Evolutionary conservation across 257 asterid species (phyloP).

Genomic region (Haberlea rhodopensis): DNA sequence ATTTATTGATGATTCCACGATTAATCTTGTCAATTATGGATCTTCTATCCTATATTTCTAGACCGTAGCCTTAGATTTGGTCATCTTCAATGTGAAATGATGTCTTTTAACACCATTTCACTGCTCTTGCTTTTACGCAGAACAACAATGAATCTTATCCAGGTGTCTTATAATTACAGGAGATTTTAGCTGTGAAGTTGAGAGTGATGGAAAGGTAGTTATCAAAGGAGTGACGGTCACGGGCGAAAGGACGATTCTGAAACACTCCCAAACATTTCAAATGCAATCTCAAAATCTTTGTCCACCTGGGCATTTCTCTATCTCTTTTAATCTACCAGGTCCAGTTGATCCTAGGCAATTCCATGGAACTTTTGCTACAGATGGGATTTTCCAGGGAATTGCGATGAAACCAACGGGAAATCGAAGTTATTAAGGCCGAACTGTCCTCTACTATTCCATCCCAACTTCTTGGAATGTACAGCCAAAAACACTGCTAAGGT

Average conservation of each 20-base stretch:
- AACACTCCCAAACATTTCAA: slow-evolving; percentile 50
- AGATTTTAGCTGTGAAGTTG: slow-evolving; percentile 80
- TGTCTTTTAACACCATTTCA: no score
- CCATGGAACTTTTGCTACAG: slow-evolving; percentile 69
- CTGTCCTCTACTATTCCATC: not conserved
- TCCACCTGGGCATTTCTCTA: slow-evolving; percentile 68
- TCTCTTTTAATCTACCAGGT: slow-evolving; percentile 83
- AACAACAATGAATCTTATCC: not conserved
- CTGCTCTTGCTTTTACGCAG: no score
- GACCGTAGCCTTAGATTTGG: no score
- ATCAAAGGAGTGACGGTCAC: slow-evolving; percentile 64
- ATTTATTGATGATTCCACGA: not conserved
- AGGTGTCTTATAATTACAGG: slow-evolving; percentile 36
- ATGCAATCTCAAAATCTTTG: slow-evolving; percentile 81
- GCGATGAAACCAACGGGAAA: slow-evolving; percentile 41
- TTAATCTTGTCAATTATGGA: no score
- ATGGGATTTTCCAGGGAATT: slow-evolving; percentile 79
- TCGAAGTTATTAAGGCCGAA: not conserved
- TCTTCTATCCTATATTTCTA: no score
- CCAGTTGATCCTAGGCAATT: slow-evolving; percentile 71
- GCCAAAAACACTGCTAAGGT: not conserved
- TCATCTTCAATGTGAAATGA: no score
- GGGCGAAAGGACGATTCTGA: slow-evolving; percentile 53
- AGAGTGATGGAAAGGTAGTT: slow-evolving; percentile 59
- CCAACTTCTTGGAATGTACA: not conserved